Conservation (phyloP, 805 yeast species). For the Saturnispora sanitii region DNA sequence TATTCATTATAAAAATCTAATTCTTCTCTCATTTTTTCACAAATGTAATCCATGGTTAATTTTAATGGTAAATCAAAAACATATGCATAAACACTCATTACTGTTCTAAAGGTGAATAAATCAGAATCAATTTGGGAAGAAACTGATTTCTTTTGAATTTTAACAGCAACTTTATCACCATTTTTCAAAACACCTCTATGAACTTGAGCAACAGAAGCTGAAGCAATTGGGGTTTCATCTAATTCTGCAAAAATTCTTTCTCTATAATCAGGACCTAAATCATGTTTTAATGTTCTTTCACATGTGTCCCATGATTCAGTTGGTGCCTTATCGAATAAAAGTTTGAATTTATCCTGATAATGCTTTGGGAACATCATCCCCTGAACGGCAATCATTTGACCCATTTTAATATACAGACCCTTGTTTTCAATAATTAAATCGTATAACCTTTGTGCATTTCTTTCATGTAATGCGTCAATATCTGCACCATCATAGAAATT, state of each 20-base stretch:
- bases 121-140: slow-evolving; percentile 52
- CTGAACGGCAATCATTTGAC: slow-evolving; percentile 74
- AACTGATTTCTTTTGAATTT: slow-evolving; percentile 58
- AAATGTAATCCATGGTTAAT: slow-evolving; percentile 45
- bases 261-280: slow-evolving; percentile 35
- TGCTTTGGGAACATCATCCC: slow-evolving; percentile 57
- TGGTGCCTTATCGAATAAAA: slow-evolving; percentile 63
- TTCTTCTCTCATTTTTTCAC: slow-evolving; percentile 49
- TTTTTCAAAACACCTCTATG: slow-evolving; percentile 40
- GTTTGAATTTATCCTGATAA: slow-evolving; percentile 45
- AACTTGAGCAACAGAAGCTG: slow-evolving; percentile 70
- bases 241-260: slow-evolving; percentile 32
- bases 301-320: slow-evolving; percentile 40
- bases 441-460: slow-evolving; percentile 43
- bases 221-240: slow-evolving; percentile 54
- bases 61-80: slow-evolving; percentile 57
- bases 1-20: slow-evolving; percentile 52
- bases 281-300: slow-evolving; percentile 31
- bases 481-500: slow-evolving; percentile 36
- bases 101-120: slow-evolving; percentile 43
- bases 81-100: slow-evolving; percentile 44
- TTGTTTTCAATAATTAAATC: slow-evolving; percentile 37
- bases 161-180: slow-evolving; percentile 51
- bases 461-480: slow-evolving; percentile 48
- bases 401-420: slow-evolving; percentile 65